Percentiles rank a stretch among this genome's conserved stretches.
Conservation (phyloP, 805 yeast species). For the Kodamaea sagamina region DNA sequence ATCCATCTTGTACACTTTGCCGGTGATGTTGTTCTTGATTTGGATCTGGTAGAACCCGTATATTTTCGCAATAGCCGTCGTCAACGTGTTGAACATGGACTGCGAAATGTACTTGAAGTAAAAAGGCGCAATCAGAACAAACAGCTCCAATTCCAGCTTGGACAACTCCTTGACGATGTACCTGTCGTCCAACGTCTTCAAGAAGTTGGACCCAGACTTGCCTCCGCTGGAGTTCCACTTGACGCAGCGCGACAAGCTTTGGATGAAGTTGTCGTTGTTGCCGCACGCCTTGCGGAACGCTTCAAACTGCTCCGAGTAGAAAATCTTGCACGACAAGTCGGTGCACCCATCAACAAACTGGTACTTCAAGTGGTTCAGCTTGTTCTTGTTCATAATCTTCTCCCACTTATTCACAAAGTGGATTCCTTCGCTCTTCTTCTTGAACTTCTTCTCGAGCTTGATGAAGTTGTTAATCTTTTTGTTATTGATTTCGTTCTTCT, state of each 20-base stretch:
- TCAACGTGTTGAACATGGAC: slow-evolving; percentile 90
- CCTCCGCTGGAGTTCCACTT: slow-evolving; percentile 98
- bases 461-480: slow-evolving; percentile 40
- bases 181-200: slow-evolving; percentile 89
- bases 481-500: slow-evolving; percentile 29
- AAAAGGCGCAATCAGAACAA: slow-evolving; percentile 93
- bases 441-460: slow-evolving; percentile 45
- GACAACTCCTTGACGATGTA: slow-evolving; percentile 88
- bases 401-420: slow-evolving; percentile 49
- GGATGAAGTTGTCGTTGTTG: slow-evolving; percentile 70
- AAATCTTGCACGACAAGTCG: slow-evolving; percentile 85
- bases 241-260: slow-evolving; percentile 88
- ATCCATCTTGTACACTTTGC: slow-evolving; percentile 81
- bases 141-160: slow-evolving; percentile 86
- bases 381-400: slow-evolving; percentile 70
- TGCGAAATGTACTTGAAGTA: slow-evolving; percentile 96
- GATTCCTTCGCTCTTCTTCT: slow-evolving; percentile 27
- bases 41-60: slow-evolving; percentile 96
- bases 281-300: slow-evolving; percentile 88
- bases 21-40: slow-evolving; percentile 74
- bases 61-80: slow-evolving; percentile 91
- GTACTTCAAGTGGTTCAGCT: slow-evolving; percentile 88
- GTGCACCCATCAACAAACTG: slow-evolving; percentile 85
- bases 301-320: slow-evolving; percentile 94
- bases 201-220: slow-evolving; percentile 90